Evolutionary conservation across 192 early-diverging fungal species (phyloP).

Genomic region (Coemansia nantahalensis): DNA sequence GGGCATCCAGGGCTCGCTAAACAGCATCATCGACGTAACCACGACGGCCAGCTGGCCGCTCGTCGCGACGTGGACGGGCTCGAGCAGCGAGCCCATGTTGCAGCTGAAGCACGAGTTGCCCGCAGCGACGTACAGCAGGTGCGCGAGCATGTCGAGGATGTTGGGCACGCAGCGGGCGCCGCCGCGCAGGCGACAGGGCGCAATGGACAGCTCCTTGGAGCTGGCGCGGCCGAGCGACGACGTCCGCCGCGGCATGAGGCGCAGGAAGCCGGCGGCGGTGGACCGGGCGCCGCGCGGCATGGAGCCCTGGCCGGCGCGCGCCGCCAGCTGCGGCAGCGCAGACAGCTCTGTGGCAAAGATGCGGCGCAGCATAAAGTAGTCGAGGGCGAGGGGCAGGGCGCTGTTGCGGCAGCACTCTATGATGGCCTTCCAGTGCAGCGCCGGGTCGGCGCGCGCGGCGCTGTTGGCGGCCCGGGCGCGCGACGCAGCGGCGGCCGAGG

Average conservation of each 20-base stretch:
- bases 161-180: constrained; percentile 11
- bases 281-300: constrained; percentile 14
- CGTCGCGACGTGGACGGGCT: constrained; percentile 28
- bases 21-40: constrained; percentile 28
- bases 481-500: background rate
- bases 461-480: background rate
- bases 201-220: constrained; percentile 22
- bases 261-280: constrained; percentile 29
- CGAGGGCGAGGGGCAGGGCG: constrained; percentile 30
- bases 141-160: constrained; percentile 37
- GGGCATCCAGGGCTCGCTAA: constrained; percentile 49
- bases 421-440: constrained; percentile 18
- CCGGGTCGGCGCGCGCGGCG: background rate
- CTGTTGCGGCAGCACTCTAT: constrained; percentile 22
- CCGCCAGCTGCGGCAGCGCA: constrained; percentile 13
- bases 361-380: constrained; percentile 46
- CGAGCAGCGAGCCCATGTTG: constrained; percentile 33
- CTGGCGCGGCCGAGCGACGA: constrained; percentile 13
- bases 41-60: constrained; percentile 45
- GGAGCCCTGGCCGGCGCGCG: constrained; percentile 9
- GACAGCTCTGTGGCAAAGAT: constrained; percentile 45
- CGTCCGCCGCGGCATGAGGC: constrained; percentile 46
- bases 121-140: constrained; percentile 28
- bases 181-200: constrained; percentile 23
- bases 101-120: constrained; percentile 37